Percentiles rank a stretch among this genome's conserved stretches.
Evolutionary conservation across 495 filamentous ascomycete genomes (phyloP).

Genomic region (Hypoxylon subgilvum): DNA sequence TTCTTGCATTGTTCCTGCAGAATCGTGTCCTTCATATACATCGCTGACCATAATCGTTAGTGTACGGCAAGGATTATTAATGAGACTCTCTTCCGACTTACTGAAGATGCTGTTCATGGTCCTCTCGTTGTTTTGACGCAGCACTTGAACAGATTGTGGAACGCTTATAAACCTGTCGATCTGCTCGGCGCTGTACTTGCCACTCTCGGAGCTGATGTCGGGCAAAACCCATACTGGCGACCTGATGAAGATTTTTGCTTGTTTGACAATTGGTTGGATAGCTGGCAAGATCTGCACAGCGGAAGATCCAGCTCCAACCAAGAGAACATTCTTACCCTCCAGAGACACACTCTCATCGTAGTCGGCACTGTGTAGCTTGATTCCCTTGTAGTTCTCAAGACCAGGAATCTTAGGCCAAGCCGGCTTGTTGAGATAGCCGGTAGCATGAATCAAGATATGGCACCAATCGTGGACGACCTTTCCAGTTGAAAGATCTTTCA

Average conservation of each 20-base stretch:
- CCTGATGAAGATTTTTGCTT: constrained; percentile 53
- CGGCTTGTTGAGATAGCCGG: constrained; percentile 46
- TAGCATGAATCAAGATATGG: constrained; percentile 61
- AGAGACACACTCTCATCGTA: constrained; percentile 56
- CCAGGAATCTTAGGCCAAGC: constrained; percentile 63
- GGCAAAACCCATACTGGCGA: constrained; percentile 53
- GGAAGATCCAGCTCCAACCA: constrained; percentile 61
- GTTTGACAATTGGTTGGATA: constrained; percentile 51
- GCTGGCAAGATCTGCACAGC: constrained; percentile 56
- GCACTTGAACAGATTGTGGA: constrained; percentile 45
- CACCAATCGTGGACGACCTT: constrained; percentile 48
- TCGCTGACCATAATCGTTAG: constrained; percentile 32
- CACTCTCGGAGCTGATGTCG: constrained; percentile 31
- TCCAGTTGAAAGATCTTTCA: constrained; percentile 45
- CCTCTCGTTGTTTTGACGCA: constrained; percentile 58
- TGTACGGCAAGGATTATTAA: constrained; percentile 45
- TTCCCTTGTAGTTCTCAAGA: constrained; percentile 59
- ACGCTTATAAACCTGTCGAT: constrained; percentile 55
- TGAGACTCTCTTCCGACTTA: constrained; percentile 13
- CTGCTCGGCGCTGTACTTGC: constrained; percentile 51
- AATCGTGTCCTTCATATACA: constrained; percentile 31
- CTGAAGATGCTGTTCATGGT: constrained; percentile 56
- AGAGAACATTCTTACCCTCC: constrained; percentile 56
- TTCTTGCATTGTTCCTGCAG: constrained; percentile 33
- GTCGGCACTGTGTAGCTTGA: constrained; percentile 60